These are phyloP conservation scores for Aspergillus sp. DNA, from an alignment of 2,329 filamentous ascomycete species.

Conservation along the genomic window DNA sequence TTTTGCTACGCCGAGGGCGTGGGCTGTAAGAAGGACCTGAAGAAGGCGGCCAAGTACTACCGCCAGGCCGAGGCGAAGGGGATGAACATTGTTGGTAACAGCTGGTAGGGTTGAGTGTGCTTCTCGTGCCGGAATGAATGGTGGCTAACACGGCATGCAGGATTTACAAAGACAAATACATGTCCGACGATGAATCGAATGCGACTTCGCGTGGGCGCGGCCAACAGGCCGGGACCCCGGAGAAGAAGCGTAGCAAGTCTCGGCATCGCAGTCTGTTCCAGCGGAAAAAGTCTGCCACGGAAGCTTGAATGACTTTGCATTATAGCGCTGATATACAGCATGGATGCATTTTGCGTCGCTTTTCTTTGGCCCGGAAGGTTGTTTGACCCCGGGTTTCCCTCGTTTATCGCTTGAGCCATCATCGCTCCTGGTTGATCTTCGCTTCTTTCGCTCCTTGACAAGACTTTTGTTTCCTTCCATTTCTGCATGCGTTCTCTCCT, in stretches of 20 bases:
- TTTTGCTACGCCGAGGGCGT: slow-evolving; percentile 95
- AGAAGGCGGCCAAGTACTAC: slow-evolving; percentile 89
- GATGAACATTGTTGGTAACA: slow-evolving; percentile 97
- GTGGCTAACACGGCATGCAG: slow-evolving; percentile 46
- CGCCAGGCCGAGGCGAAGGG: slow-evolving; percentile 87
- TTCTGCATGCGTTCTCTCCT: too few relatives aligned
- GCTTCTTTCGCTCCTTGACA: too few relatives aligned
- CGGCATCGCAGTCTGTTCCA: slow-evolving; percentile 73
- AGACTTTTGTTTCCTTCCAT: too few relatives aligned
- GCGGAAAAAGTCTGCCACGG: slow-evolving; percentile 50
- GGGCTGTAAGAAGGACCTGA: slow-evolving; percentile 93
- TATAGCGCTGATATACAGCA: too few relatives aligned
- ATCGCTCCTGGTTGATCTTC: too few relatives aligned
- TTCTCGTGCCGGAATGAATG: neutral
- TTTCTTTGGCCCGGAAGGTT: too few relatives aligned
- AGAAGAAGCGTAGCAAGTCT: slow-evolving; percentile 75
- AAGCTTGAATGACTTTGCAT: slow-evolving; percentile 16
- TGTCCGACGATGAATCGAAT: slow-evolving; percentile 60
- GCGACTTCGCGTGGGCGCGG: slow-evolving; percentile 30
- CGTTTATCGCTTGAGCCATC: too few relatives aligned
- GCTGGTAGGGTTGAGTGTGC: slow-evolving; percentile 71
- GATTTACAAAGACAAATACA: slow-evolving; percentile 96
- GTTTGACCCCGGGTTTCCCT: too few relatives aligned
- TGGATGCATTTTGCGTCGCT: too few relatives aligned
- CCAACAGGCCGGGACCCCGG: slow-evolving; percentile 45